phyloP scores from a whole-genome alignment of 345 rosid genomes.

The Dovyalis caffra region DNA sequence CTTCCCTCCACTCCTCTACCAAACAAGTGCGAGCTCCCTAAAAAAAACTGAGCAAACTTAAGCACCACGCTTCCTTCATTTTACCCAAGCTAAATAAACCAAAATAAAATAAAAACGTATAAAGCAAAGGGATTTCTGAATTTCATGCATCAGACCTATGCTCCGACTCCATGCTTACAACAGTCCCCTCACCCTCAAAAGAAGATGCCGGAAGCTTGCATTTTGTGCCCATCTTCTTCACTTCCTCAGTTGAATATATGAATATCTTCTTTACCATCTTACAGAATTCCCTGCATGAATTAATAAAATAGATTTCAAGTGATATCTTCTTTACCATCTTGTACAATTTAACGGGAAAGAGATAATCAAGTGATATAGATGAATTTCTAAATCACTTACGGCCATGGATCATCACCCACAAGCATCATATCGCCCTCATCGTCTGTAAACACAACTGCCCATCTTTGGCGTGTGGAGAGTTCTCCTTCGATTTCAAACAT shows the following conservation, averaged over 20 bases:
- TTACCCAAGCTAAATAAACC: constrained; percentile 6
- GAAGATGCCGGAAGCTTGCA: constrained; percentile 47
- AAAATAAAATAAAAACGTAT: not conserved
- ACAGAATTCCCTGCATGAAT: constrained; percentile 84
- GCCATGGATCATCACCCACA: constrained; percentile 95
- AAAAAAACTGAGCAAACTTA: constrained; percentile 23
- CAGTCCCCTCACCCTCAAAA: constrained; percentile 51
- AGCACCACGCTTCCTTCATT: constrained; percentile 11
- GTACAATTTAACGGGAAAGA: not conserved
- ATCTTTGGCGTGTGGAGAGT: constrained; percentile 55
- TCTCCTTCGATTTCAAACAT: constrained; percentile 78
- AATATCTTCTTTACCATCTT: constrained; percentile 84
- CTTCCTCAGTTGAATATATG: constrained; percentile 77
- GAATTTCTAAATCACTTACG: constrained; percentile 47
- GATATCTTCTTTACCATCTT: too few relatives aligned
- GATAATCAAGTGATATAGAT: not conserved
- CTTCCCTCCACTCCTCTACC: constrained; percentile 6
- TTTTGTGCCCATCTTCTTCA: constrained; percentile 64
- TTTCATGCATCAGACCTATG: constrained; percentile 32
- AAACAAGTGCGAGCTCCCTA: constrained; percentile 21
- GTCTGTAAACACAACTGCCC: constrained; percentile 88
- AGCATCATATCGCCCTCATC: constrained; percentile 97
- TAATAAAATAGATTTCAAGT: not conserved
- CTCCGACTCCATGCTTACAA: constrained; percentile 42
- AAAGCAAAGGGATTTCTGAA: constrained; percentile 5